Conservation (phyloP, 1,284 basidiomycete species). For the Macrocystidia cucumis region DNA sequence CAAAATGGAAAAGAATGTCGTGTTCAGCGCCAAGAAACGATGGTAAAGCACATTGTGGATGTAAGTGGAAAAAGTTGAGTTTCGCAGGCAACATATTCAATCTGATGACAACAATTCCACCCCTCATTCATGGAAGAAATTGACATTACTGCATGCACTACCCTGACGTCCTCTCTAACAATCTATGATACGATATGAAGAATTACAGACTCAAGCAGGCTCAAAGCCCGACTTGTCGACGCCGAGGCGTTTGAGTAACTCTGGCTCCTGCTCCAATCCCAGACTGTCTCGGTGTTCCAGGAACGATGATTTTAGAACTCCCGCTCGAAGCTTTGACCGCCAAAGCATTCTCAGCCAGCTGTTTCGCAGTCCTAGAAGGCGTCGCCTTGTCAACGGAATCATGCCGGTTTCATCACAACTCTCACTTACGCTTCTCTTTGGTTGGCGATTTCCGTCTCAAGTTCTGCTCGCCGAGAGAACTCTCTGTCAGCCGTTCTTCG, state of each 20-base stretch:
- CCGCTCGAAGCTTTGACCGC: conserved; percentile 50
- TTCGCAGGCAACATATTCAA: background rate
- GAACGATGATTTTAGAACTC: conserved; percentile 67
- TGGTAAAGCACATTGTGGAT: too few species aligned
- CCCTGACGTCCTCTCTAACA: too few species aligned
- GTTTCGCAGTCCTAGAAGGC: conserved; percentile 49
- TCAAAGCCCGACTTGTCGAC: conserved; percentile 43
- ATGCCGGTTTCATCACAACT: background rate
- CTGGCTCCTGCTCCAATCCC: conserved; percentile 61
- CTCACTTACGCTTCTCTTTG: conserved; percentile 77
- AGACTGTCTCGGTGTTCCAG: conserved; percentile 73
- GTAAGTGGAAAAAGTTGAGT: background rate
- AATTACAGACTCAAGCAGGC: too few species aligned
- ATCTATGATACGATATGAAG: too few species aligned
- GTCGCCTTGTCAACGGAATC: conserved; percentile 6
- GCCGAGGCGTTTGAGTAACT: conserved; percentile 55
- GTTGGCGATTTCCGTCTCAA: conserved; percentile 85
- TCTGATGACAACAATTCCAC: conserved; percentile 1
- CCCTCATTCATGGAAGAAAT: background rate
- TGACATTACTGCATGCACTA: conserved; percentile 2
- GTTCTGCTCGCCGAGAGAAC: conserved; percentile 83
- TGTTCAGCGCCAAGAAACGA: background rate
- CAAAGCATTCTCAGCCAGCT: conserved; percentile 59
- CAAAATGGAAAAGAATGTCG: background rate
- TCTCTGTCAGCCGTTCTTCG: conserved; percentile 75